Evolutionary conservation across 768 basidiomycete genomes (phyloP).

Genomic region (Hydnomerulius pinastri): DNA sequence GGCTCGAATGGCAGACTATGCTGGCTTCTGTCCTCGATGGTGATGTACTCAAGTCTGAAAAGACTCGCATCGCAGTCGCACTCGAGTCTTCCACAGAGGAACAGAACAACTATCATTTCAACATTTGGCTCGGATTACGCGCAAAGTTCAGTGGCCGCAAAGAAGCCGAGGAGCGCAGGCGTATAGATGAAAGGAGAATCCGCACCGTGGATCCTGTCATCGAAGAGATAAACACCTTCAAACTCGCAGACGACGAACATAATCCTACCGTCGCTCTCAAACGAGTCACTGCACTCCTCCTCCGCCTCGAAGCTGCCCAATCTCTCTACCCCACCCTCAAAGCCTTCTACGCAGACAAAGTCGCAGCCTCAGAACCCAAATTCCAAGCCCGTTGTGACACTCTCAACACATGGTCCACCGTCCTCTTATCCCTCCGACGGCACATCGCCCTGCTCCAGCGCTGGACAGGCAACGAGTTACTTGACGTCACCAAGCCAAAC

Average conservation of each 20-base stretch:
- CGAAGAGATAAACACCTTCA: constrained; percentile 80
- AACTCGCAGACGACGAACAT: constrained; percentile 46
- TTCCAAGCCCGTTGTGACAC: constrained; percentile 89
- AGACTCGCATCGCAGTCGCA: constrained; percentile 84
- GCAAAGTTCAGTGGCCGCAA: constrained; percentile 82
- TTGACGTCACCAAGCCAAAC: constrained; percentile 84
- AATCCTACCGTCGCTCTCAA: constrained; percentile 49
- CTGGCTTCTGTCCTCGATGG: constrained; percentile 91
- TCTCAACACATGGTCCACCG: constrained; percentile 89
- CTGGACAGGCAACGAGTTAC: constrained; percentile 92
- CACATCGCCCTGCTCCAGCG: constrained; percentile 80
- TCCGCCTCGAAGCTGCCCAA: constrained; percentile 77
- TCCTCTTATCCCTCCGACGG: constrained; percentile 80
- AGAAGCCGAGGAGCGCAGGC: constrained; percentile 78
- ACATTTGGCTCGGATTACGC: constrained; percentile 88
- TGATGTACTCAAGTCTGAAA: constrained; percentile 94
- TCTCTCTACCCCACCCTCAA: constrained; percentile 85
- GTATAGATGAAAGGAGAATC: constrained; percentile 80
- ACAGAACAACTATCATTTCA: constrained; percentile 63
- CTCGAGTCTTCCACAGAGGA: constrained; percentile 70
- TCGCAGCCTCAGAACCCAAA: constrained; percentile 56
- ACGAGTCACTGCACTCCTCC: constrained; percentile 66
- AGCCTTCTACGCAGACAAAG: constrained; percentile 79
- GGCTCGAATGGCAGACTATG: constrained; percentile 96
- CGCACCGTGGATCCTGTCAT: constrained; percentile 81